Conservation (phyloP, 495 filamentous ascomycete genomes). For the Aspergillus sclerotioniger region DNA sequence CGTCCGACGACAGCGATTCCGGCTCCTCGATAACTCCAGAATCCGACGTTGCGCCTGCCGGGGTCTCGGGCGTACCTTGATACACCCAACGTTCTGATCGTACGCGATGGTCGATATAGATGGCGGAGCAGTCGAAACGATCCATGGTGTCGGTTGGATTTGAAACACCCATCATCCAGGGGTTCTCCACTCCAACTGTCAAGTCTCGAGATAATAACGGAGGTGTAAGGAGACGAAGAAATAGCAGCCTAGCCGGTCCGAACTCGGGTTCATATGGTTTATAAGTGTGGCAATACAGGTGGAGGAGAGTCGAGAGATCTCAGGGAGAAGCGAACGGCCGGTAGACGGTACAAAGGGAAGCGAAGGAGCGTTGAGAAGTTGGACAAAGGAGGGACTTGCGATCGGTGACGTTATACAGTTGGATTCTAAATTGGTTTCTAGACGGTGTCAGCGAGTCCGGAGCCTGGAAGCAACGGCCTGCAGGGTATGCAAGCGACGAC, state of each 20-base stretch:
- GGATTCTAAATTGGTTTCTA: slow-evolving; percentile 10
- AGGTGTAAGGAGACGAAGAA: slow-evolving; percentile 13
- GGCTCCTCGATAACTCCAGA: slow-evolving; percentile 43
- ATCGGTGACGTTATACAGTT: slow-evolving; percentile 9
- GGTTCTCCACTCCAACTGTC: slow-evolving; percentile 15
- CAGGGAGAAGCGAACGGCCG: slow-evolving; percentile 18
- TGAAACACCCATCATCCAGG: slow-evolving; percentile 19
- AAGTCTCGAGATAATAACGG: slow-evolving; percentile 11
- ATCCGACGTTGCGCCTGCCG: slow-evolving; percentile 23
- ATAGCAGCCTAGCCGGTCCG: slow-evolving; percentile 12
- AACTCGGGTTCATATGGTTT: slow-evolving; percentile 22
- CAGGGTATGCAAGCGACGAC: slow-evolving; percentile 19
- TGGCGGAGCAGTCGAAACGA: slow-evolving; percentile 68
- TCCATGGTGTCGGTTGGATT: slow-evolving; percentile 54
- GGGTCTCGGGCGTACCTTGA: slow-evolving; percentile 35
- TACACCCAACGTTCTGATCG: slow-evolving; percentile 59
- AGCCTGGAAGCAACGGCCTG: slow-evolving; percentile 5
- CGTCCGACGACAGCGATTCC: slow-evolving; percentile 48
- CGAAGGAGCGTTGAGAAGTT: background rate
- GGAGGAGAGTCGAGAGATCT: slow-evolving; percentile 1
- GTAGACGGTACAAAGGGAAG: slow-evolving; percentile 9
- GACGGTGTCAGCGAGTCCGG: slow-evolving; percentile 16
- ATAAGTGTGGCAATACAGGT: background rate
- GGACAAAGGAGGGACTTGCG: slow-evolving; percentile 10
- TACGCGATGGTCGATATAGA: slow-evolving; percentile 79